Conservation (phyloP, 495 filamentous ascomycete genomes). For the Neurospora hispaniola region DNA sequence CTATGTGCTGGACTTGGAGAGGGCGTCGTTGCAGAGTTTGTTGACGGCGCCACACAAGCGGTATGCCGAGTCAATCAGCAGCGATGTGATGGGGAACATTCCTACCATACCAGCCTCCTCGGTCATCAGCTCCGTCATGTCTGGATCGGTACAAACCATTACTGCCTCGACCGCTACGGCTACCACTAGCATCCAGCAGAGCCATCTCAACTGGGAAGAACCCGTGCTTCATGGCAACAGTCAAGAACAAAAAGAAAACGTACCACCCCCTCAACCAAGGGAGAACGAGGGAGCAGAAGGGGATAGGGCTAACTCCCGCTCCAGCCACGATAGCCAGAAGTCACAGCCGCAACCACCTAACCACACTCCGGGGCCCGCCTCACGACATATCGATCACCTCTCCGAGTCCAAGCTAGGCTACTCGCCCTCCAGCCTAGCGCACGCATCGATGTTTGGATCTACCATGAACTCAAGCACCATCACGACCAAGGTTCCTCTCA, state of each 20-base stretch:
- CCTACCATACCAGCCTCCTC: not conserved
- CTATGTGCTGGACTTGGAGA: not conserved
- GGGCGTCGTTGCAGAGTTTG: not conserved
- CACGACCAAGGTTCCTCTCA: slow-evolving; percentile 39
- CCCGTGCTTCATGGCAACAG: not conserved
- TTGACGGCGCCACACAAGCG: not conserved
- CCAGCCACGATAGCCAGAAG: slow-evolving; percentile 34
- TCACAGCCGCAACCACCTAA: slow-evolving; percentile 17
- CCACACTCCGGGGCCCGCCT: not conserved
- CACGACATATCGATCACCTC: not conserved
- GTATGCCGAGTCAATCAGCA: not conserved
- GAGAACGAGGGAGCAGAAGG: slow-evolving; percentile 12
- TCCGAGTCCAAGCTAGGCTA: not conserved
- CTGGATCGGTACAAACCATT: not conserved
- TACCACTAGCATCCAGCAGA: not conserved
- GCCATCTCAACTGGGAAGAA: not conserved
- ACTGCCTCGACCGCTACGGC: not conserved
- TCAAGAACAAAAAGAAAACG: not conserved
- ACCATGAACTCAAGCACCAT: slow-evolving; percentile 28
- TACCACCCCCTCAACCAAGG: slow-evolving; percentile 3
- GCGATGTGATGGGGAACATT: not conserved
- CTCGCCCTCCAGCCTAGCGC: slow-evolving; percentile 14
- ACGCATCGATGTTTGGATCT: slow-evolving; percentile 31
- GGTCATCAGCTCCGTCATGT: not conserved
- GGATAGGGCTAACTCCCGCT: not conserved